Evolutionary conservation across 2,329 filamentous ascomycete species (phyloP).

Genomic region (Chaetomium sp.): DNA sequence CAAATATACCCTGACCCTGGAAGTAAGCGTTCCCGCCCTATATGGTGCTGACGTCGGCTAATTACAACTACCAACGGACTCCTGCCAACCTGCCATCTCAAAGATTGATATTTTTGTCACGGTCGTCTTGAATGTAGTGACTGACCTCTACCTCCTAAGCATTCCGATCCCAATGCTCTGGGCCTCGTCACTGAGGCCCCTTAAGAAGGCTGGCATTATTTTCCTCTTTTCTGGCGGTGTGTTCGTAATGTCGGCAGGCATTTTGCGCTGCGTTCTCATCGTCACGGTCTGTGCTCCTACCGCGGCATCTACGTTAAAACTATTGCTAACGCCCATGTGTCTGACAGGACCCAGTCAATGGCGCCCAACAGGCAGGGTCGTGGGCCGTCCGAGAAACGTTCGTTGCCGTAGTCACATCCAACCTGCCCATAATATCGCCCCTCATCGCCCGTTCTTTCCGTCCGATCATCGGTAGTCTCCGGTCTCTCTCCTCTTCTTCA

Average conservation of each 20-base stretch:
- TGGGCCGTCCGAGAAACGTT: slow-evolving; percentile 48
- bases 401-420: slow-evolving; percentile 45
- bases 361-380: slow-evolving; percentile 43
- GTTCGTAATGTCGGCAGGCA: slow-evolving; percentile 57
- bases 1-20: slow-evolving; percentile 48
- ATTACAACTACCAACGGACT: slow-evolving; percentile 51
- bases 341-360: slow-evolving; percentile 40
- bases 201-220: slow-evolving; percentile 55
- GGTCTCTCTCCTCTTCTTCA: slow-evolving; percentile 36
- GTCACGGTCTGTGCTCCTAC: slow-evolving; percentile 39
- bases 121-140: slow-evolving; percentile 44
- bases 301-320: neutral
- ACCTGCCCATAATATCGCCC: slow-evolving; percentile 47
- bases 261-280: slow-evolving; percentile 57
- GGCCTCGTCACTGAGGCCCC: slow-evolving; percentile 50
- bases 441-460: slow-evolving; percentile 44
- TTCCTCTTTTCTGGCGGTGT: slow-evolving; percentile 58
- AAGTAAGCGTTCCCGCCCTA: slow-evolving; percentile 36
- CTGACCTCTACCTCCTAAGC: slow-evolving; percentile 46
- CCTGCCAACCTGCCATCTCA: slow-evolving; percentile 46
- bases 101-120: slow-evolving; percentile 44
- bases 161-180: slow-evolving; percentile 55
- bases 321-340: neutral
- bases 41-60: slow-evolving; percentile 27
- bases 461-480: slow-evolving; percentile 42